A percentile compares a stretch with the other conserved stretches of the same genome.
Conservation (phyloP, 768 basidiomycete genomes). For the Trametes cubensis region DNA sequence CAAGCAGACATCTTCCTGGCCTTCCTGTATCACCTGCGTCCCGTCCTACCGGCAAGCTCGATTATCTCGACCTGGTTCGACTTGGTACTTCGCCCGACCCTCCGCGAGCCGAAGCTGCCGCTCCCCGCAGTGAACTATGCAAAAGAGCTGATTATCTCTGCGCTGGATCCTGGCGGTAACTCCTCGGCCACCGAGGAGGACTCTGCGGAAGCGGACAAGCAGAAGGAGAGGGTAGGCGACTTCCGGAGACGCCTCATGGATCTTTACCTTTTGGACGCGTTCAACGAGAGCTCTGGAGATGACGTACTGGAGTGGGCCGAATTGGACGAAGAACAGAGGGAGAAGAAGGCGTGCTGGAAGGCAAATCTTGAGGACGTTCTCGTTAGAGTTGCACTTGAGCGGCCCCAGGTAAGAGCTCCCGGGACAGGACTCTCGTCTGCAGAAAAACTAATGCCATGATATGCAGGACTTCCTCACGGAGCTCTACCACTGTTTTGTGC, state of each 20-base stretch:
- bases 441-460: constrained; percentile 11
- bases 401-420: constrained; percentile 58
- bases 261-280: constrained; percentile 75
- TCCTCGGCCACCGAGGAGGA: constrained; percentile 27
- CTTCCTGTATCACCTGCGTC: constrained; percentile 62
- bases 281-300: constrained; percentile 71
- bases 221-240: constrained; percentile 56
- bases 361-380: constrained; percentile 76
- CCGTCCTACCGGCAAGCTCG: constrained; percentile 63
- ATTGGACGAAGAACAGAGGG: constrained; percentile 62
- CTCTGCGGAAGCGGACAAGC: constrained; percentile 42
- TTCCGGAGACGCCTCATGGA: constrained; percentile 74
- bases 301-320: constrained; percentile 78
- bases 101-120: constrained; percentile 73
- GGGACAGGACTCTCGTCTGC: neutral
- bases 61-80: constrained; percentile 84
- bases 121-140: constrained; percentile 61
- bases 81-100: constrained; percentile 71
- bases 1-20: constrained; percentile 71
- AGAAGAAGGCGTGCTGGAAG: constrained; percentile 70
- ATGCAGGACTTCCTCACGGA: constrained; percentile 70
- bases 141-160: constrained; percentile 69
- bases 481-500: constrained; percentile 61
- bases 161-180: constrained; percentile 41
- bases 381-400: constrained; percentile 61